Base-by-base conservation (phyloP, 202 grass and related monocot species). In the Carex sylvatica region DNA sequence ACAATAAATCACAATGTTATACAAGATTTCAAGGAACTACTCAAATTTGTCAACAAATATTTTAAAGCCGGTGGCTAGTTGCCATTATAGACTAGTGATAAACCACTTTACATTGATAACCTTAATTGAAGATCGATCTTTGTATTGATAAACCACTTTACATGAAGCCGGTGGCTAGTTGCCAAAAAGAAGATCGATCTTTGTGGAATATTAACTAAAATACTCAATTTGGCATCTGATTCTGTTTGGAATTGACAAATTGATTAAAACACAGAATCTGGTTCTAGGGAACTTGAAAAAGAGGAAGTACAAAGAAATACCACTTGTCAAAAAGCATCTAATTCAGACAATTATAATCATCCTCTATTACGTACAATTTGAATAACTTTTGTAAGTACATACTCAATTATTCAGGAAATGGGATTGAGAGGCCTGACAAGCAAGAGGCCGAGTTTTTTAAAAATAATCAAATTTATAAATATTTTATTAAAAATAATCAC, bases 401-500 rank as follows among this genome's bases (percentile, higher is more conserved):
- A 19, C 44, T 33, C 12, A 7, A 0, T 54, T 63, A 18, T 62
- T 24, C 70, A 91, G 90, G 94, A 61, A 13, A 88, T 91, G 51
- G 95, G 94, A 14, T 87, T 92, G 18, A 80, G 86, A 61, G 94
- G 90, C 1, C 40, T 97, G 63, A 73, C 81, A n/a, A n/a, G n/a
- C n/a, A n/a, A n/a, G n/a, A n/a, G n/a, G n/a, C n/a, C n/a, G n/a
- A n/a, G n/a, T n/a, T n/a, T n/a, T n/a, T n/a, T n/a, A n/a, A n/a
- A n/a, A n/a, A n/a, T n/a, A n/a, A n/a, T n/a, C n/a, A n/a, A n/a
- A n/a, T n/a, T n/a, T n/a, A n/a, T n/a, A n/a, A n/a, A n/a, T n/a
- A n/a, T n/a, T n/a, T n/a, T n/a, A n/a, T n/a, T n/a, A n/a, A n/a
- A n/a, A n/a, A n/a, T n/a, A n/a, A n/a, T n/a, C n/a, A n/a, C n/a